Base-by-base conservation (phyloP, 2,329 filamentous ascomycete genomes). In the Neospermospora avenae region DNA sequence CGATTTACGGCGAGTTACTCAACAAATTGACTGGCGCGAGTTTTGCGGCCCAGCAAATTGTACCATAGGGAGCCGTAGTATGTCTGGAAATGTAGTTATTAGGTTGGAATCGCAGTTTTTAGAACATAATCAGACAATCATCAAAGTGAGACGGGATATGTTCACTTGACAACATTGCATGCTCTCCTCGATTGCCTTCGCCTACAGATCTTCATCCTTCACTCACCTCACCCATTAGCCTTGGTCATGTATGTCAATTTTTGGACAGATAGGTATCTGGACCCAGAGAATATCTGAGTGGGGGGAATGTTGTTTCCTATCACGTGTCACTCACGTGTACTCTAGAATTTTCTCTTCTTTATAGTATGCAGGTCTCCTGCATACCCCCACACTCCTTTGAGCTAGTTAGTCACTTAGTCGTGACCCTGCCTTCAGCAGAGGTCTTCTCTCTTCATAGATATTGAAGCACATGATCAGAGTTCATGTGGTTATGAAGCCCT, bases 11-110 rank as follows among this genome's bases (percentile, higher is more conserved):
- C 31, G 48, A 22, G 31, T 49, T 7, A 28, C 46, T 49, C 25
- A 49, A 34, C n/a, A 16, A n/a, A 16, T 22, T 4, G 51, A n/a
- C 34, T 25, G 51, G 37, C 13, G 11, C 5, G 11, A 35, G 18
- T n/a, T 41, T 14, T 25, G 13, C 18, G 11, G 14, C 8, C 34
- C 35, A 24, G 24, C 20, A 28, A 54, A 54, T 25, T 54, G 51
- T 54, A 54, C 24, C 51, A 54, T 42, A 41, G n/a, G n/a, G 49
- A 52, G 39, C 11, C n/a, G 13, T 25, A 54, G 20, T 54, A 18
- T 54, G 35, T 31, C 28, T 7, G 8, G 35, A 11, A 35, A 20
- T 54, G 35, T 54, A 42, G 25, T 14, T 54, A 28, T 53, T 24
- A 39, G 31, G 49, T 39, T 39, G 49, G 25, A 37, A 53, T 41